Evolutionary conservation across 345 rosid species (phyloP).

Genomic region (Rhizophora apiculata): DNA sequence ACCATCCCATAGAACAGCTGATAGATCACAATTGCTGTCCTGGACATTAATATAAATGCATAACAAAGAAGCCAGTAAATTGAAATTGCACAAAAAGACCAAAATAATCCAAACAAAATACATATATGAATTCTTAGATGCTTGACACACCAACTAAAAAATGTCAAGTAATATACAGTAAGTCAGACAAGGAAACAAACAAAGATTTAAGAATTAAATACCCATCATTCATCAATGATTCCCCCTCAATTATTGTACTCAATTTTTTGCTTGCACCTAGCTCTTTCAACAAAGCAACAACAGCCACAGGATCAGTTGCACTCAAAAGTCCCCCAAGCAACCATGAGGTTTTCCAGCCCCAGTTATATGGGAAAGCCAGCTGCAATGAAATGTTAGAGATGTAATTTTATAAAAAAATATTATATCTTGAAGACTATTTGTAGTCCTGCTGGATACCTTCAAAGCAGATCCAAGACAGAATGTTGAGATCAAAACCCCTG

Average conservation of each 20-base stretch:
- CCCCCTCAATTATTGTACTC: slow-evolving; percentile 93
- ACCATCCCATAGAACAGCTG: slow-evolving; percentile 87
- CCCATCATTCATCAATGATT: slow-evolving; percentile 99
- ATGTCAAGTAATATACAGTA: slow-evolving; percentile 1
- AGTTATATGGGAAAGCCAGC: slow-evolving; percentile 77
- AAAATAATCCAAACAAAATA: background rate
- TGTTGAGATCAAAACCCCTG: slow-evolving; percentile 89
- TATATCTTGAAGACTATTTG: background rate
- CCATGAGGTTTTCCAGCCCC: slow-evolving; percentile 92
- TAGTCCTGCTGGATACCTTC: slow-evolving; percentile 48
- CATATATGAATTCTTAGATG: background rate
- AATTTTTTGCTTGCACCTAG: slow-evolving; percentile 98
- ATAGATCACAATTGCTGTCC: slow-evolving; percentile 93
- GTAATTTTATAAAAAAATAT: background rate
- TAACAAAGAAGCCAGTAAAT: slow-evolving; percentile 14
- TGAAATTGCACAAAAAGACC: slow-evolving; percentile 12
- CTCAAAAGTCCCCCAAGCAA: slow-evolving; percentile 95
- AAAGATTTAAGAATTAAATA: slow-evolving; percentile 25
- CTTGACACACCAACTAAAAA: slow-evolving; percentile 5
- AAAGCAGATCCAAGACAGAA: slow-evolving; percentile 66
- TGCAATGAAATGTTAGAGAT: slow-evolving; percentile 32
- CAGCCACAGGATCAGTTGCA: slow-evolving; percentile 99
- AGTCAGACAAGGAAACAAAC: background rate
- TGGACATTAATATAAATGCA: slow-evolving; percentile 31
- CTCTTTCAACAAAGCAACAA: slow-evolving; percentile 88